These are phyloP conservation scores for Hanseniaspora osmophila DNA, from an alignment of 805 yeast species.

Conservation along the genomic window DNA sequence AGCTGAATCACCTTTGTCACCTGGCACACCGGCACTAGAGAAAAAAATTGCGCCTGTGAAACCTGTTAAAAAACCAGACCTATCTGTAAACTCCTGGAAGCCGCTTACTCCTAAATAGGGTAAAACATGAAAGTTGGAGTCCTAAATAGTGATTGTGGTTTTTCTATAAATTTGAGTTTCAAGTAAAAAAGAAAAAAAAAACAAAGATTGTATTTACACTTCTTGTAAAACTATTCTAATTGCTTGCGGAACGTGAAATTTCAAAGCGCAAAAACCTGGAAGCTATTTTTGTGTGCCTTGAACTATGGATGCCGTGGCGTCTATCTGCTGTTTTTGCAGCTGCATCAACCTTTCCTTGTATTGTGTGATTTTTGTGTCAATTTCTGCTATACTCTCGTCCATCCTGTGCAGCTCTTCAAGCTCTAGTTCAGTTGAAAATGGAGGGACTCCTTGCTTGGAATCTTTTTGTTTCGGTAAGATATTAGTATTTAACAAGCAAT, in stretches of 20 bases:
- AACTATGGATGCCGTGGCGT: not conserved
- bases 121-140: too few species aligned
- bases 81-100: constrained; percentile 34
- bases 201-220: not conserved
- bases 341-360: constrained; percentile 25
- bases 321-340: not conserved
- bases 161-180: not conserved
- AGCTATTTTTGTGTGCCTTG: not conserved
- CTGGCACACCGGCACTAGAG: constrained; percentile 3
- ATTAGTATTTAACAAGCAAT: constrained; percentile 2
- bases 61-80: constrained; percentile 18
- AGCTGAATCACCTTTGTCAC: not conserved
- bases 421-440: constrained; percentile 42
- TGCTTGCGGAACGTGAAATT: too few species aligned
- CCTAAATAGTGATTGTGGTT: too few species aligned
- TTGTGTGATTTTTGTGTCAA: constrained; percentile 31
- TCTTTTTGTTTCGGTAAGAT: not conserved
- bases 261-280: too few species aligned
- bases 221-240: not conserved
- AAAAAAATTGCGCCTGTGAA: constrained; percentile 15
- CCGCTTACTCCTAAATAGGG: constrained; percentile 34
- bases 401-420: constrained; percentile 49
- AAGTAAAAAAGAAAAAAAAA: not conserved
- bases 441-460: constrained; percentile 5
- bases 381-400: constrained; percentile 29